phyloP scores from a whole-genome alignment of 2,329 filamentous ascomycete genomes.

The Aurifilum marmelostoma region DNA sequence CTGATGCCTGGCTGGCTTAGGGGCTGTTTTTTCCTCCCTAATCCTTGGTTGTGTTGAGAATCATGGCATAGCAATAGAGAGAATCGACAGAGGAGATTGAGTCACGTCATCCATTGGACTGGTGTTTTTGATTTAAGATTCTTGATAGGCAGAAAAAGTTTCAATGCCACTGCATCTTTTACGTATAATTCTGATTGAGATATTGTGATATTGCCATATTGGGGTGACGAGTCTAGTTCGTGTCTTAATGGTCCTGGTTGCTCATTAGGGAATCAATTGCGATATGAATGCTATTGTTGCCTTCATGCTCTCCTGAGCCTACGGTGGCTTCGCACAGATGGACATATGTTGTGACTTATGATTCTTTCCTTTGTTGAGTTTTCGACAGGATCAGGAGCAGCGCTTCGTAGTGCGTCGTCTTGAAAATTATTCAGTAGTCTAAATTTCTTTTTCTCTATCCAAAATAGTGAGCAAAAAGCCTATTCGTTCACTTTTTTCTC shows the following conservation, averaged over 20 bases:
- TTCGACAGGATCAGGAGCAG: not conserved
- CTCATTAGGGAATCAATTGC: no score
- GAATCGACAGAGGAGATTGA: no score
- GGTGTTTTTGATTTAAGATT: not conserved
- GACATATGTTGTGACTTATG: no score
- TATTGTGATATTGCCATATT: not conserved
- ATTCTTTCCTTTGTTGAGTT: no score
- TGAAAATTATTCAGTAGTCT: not conserved
- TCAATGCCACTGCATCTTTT: not conserved
- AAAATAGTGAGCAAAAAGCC: not conserved
- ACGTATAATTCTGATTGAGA: not conserved
- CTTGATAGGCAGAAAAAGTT: not conserved
- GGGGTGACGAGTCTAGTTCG: not conserved
- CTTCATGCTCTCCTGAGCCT: no score
- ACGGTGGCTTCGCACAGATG: no score
- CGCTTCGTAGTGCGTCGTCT: not conserved
- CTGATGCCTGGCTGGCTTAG: slow-evolving; percentile 2
- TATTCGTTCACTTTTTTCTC: not conserved
- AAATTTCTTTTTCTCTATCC: not conserved
- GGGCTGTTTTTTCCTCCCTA: no score
- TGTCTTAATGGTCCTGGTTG: no score
- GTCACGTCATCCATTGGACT: not conserved
- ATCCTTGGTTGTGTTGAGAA: not conserved
- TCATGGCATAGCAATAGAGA: not conserved
- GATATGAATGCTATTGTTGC: no score